phyloP scores from a whole-genome alignment of 805 yeast species.

The Ogataea philodendri region DNA sequence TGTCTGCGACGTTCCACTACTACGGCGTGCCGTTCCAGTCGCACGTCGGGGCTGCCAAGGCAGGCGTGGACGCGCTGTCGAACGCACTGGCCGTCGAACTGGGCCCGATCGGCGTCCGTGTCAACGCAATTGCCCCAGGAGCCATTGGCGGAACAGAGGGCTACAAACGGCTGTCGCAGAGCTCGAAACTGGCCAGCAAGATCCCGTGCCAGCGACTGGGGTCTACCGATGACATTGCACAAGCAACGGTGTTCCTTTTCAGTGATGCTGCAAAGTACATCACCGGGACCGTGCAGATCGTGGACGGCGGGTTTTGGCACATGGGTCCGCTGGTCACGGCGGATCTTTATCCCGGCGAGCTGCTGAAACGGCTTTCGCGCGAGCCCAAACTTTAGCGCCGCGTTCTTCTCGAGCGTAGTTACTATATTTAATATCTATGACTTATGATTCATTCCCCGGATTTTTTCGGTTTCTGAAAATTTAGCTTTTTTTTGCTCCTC shows the following conservation, averaged over 20 bases:
- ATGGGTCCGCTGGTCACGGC: constrained; percentile 45
- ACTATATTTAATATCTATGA: too few relatives aligned
- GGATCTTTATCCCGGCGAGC: constrained; percentile 41
- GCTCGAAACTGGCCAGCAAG: constrained; percentile 39
- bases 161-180: constrained; percentile 56
- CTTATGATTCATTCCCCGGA: constrained; percentile 6
- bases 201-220: constrained; percentile 74
- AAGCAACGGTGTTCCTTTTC: constrained; percentile 78
- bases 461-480: constrained; percentile 2
- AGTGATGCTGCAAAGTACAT: constrained; percentile 79
- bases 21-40: constrained; percentile 84
- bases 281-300: constrained; percentile 74
- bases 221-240: constrained; percentile 74
- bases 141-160: constrained; percentile 89
- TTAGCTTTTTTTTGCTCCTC: neutral
- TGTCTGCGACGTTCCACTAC: constrained; percentile 87
- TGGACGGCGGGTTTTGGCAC: constrained; percentile 94
- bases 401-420: too few relatives aligned
- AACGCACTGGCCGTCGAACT: constrained; percentile 85
- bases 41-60: constrained; percentile 94
- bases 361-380: constrained; percentile 31
- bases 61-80: constrained; percentile 87
- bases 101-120: constrained; percentile 84
- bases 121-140: constrained; percentile 90
- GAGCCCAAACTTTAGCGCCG: constrained; percentile 25